These are phyloP conservation scores for Phoma sp. DNA, from an alignment of 2,329 filamentous ascomycete genomes.

Conservation along the genomic window DNA sequence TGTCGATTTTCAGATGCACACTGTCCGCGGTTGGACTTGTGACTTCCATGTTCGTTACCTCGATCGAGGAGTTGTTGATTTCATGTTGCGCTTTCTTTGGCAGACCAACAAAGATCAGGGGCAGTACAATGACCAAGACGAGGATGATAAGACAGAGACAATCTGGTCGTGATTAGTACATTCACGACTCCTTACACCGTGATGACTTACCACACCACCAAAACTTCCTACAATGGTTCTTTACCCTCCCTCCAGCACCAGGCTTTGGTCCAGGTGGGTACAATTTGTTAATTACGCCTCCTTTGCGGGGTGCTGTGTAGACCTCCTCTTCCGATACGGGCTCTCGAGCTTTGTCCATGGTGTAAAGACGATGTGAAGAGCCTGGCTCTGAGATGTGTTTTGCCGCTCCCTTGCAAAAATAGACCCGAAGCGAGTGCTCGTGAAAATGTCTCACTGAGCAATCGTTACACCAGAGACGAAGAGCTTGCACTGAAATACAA, in stretches of 20 bases:
- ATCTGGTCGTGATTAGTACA: constrained; percentile 28
- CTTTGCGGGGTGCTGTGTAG: constrained; percentile 25
- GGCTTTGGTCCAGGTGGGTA: constrained; percentile 43
- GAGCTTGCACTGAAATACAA: constrained; percentile 11
- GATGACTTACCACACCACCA: constrained; percentile 47
- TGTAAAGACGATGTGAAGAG: constrained; percentile 1
- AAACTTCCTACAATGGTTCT: constrained; percentile 47
- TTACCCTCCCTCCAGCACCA: constrained; percentile 39
- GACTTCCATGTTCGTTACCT: constrained; percentile 59
- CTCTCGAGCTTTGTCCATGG: constrained; percentile 32
- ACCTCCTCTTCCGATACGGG: constrained; percentile 25
- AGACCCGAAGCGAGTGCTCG: background rate
- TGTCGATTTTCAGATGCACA: constrained; percentile 57
- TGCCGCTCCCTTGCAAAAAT: background rate
- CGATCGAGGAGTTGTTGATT: constrained; percentile 59
- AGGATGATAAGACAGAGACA: constrained; percentile 59
- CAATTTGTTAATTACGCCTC: constrained; percentile 41
- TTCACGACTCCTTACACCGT: background rate
- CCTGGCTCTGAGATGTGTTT: background rate
- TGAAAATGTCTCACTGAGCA: background rate
- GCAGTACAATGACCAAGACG: constrained; percentile 61
- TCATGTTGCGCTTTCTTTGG: constrained; percentile 63
- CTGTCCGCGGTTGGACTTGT: constrained; percentile 56
- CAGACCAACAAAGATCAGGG: constrained; percentile 65
- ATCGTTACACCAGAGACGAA: constrained; percentile 2